Evolutionary conservation across 768 basidiomycete genomes (phyloP), one percentile per base, ranked within the genome.

Genomic region (Goffeauzyma gilvescens): DNA sequence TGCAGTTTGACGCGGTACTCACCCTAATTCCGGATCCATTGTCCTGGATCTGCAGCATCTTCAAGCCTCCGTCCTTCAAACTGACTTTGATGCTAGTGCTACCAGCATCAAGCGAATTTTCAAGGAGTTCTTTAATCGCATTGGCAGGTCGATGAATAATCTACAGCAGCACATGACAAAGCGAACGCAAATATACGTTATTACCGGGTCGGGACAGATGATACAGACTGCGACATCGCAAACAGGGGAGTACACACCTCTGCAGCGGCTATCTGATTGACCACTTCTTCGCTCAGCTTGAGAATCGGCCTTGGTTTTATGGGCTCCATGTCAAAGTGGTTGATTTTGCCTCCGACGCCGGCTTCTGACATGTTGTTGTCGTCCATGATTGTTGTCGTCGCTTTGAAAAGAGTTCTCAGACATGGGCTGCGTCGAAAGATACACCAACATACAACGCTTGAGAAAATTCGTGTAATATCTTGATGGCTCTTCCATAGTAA

Each of bases 11-110:
- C 38, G 18, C 4, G 13, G 4, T 25, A 66, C 78, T 57, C 54
- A 86, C 87, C 35, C 80, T 73, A 55, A 96, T 95, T 2, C 90
- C 93, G 63, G 75, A 82, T 0, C 93, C 90, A 58, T 98, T 93
- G 58, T 98, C 93, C 55, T 87, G 82, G 40, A 96, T 89, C 64
- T 93, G 85, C 27, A 96, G 71, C 13, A 89, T 67, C 60, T 90
- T 96, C 68, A 95, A 67, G 3, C 93, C 93, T 1, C 90, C 93
- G 50, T 98, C 90, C 64, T 93, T 95, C 52, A 89, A 71, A 0
- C 77, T 82, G 40, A 96, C 69, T 27, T 79, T 76, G 58, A 96
- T 85, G 0, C 76, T 76, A 0, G 81, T 87, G 18, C 84, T 69
- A 0, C 83, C 79, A 0, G 93, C 93, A 65, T 98, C 93, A n/a